Evolutionary conservation across 768 basidiomycete genomes (phyloP), one percentile per base, ranked within the genome.

Genomic region (Kwoniella pini): DNA sequence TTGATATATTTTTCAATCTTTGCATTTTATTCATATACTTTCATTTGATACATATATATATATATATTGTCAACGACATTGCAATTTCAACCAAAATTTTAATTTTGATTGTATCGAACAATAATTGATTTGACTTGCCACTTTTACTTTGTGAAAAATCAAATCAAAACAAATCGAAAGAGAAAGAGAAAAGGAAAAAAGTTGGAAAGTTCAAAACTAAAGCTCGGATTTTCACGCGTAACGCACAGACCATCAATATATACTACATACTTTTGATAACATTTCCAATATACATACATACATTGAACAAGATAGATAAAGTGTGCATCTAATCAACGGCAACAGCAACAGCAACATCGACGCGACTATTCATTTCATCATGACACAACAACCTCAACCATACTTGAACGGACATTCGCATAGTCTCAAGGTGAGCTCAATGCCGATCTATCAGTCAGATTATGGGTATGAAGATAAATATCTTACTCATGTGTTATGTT

Each of bases 201-300:
- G 13, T 11, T 26, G 21, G 27, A 48, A 50, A 46, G 21, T 46
- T 46, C 22, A 22, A 26, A n/a, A n/a, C n/a, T n/a, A n/a, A n/a
- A 31, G 48, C 48, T 50, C 48, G 48, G 48, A 50, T 50, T 30
- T 30, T 31, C 24, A 50, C 48, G 48, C 48, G 48, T 50, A 10
- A 33, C 48, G 48, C 48, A 50, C 48, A 50, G 45, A 50, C 48
- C 48, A 11, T 3, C 22, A 27, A 33, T 12, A n/a, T n/a, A 24
- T 21, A 1, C 13, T 21, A 9, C 15, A 33, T 21, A 10, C 48
- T 50, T 36, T 36, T 36, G 33, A 36, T n/a, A n/a, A n/a, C n/a
- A n/a, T n/a, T n/a, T n/a, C n/a, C n/a, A n/a, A n/a, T n/a, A n/a
- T n/a, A n/a, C 33, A 36, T 36, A 36, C 33, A 36, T 36, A 36